Base-by-base conservation (phyloP, 73 alveolate species). In the Tetrahymena borealis region DNA sequence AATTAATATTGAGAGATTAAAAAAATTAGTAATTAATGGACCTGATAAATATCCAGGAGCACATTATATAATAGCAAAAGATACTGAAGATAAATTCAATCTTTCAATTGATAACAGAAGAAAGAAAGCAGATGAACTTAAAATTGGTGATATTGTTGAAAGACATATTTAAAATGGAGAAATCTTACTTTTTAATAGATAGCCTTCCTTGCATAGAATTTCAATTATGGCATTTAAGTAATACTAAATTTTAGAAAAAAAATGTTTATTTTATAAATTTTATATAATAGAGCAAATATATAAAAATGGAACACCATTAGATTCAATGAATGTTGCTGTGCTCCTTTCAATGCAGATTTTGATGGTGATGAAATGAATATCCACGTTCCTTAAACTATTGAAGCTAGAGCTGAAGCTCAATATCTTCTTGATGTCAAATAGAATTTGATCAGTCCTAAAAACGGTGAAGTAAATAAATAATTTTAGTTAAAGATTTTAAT, bases 291-390 rank as follows among this genome's bases (percentile, higher is more conserved):
- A 92, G 99, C 99, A 20, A 98, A 98, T 85, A 99, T 99, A 6
- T 98, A 98, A 97, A 99, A 99, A 78, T 98, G 99, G 98, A 97
- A 99, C 91, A 99, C 99, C 38, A 94, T 99, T 37, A 96, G 99
- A 90, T 99, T 99, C 90, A 99, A 99, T 96, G 99, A 98, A 94
- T 96, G 99, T 95, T 97, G 96, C 79, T 99, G 99, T 95, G 96
- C 99, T 9, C 99, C 99, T 18, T 99, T 98, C 97, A 99, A 99
- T 94, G 99, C 99, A 10, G 99, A 99, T 96, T 99, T 99, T 94
- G 99, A 99, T 95, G 99, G 99, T 15, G 99, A 99, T 95, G 99
- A 99, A 96, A 99, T 99, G 99, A 99, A 99, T 95, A 97, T 99
- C 60, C 99, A 99, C 96, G 93, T 99, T 43, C 99, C 99, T 16